A percentile compares a stretch with the other conserved stretches of the same genome.
phyloP scores from a whole-genome alignment of 768 basidiomycete genomes.

The Guyanaporus albipodus region DNA sequence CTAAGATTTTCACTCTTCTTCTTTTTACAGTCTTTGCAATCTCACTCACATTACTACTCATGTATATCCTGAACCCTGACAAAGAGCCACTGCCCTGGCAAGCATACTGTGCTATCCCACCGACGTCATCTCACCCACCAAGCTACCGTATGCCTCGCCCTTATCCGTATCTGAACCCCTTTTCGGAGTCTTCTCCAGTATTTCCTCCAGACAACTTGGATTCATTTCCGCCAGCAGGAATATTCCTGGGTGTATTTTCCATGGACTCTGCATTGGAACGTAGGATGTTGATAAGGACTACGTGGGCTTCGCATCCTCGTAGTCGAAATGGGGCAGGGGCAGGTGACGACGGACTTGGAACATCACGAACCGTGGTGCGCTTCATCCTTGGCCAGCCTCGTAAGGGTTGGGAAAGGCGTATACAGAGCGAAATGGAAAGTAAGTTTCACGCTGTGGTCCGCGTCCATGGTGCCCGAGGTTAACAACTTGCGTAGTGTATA shows the following conservation, averaged over 20 bases:
- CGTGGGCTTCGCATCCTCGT: conserved; percentile 81
- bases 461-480: conserved; percentile 2
- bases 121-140: conserved; percentile 40
- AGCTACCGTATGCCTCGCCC: conserved; percentile 39
- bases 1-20: conserved; percentile 64
- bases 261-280: conserved; percentile 82
- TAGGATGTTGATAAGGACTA: conserved; percentile 80
- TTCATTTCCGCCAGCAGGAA: conserved; percentile 71
- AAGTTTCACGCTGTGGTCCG: conserved; percentile 34
- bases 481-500: conserved; percentile 53
- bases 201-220: conserved; percentile 79
- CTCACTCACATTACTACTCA: conserved; percentile 80
- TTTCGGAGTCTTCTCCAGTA: conserved; percentile 26
- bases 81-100: conserved; percentile 94
- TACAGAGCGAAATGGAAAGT: conserved; percentile 91
- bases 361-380: conserved; percentile 79
- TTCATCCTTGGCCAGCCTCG: conserved; percentile 87
- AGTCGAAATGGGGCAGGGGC: conserved; percentile 70
- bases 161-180: conserved; percentile 37
- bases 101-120: conserved; percentile 80
- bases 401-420: conserved; percentile 70
- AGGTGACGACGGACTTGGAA: conserved; percentile 68
- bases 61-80: conserved; percentile 93
- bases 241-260: conserved; percentile 89
- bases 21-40: conserved; percentile 79